These are phyloP conservation scores for Morella rubra DNA, from an alignment of 306 rosid species.

Conservation along the genomic window DNA sequence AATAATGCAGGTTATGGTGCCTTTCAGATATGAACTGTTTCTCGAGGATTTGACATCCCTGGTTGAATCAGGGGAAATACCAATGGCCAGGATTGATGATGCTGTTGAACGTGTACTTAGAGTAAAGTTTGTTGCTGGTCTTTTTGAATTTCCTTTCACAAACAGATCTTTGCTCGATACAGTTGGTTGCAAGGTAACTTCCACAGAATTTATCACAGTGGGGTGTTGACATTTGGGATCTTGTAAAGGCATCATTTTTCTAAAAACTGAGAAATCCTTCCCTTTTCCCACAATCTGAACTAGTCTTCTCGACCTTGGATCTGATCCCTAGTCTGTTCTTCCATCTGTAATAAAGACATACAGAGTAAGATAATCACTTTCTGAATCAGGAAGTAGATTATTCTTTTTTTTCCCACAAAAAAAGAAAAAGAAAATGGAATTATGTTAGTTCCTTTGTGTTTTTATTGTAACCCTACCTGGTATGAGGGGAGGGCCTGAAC, in stretches of 20 bases:
- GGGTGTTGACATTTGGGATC: slow-evolving; percentile 10
- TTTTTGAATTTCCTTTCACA: slow-evolving; percentile 68
- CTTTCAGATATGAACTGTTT: slow-evolving; percentile 46
- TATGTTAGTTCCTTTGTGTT: neutral
- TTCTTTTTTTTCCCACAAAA: neutral
- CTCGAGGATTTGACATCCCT: slow-evolving; percentile 50
- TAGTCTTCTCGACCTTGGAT: neutral
- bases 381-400: neutral
- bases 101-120: slow-evolving; percentile 81
- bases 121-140: slow-evolving; percentile 78
- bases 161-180: slow-evolving; percentile 67
- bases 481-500: neutral
- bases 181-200: slow-evolving; percentile 82
- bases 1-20: slow-evolving; percentile 75
- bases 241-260: slow-evolving; percentile 4
- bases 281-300: slow-evolving; percentile 11
- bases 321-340: neutral
- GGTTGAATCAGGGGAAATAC: slow-evolving; percentile 63
- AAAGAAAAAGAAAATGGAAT: neutral
- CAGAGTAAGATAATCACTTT: neutral
- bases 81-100: slow-evolving; percentile 70
- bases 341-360: neutral
- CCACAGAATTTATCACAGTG: slow-evolving; percentile 13
- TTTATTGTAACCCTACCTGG: neutral
- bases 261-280: neutral